phyloP scores from a whole-genome alignment of 2,329 filamentous ascomycete genomes.

The Didymella arachidicola region DNA sequence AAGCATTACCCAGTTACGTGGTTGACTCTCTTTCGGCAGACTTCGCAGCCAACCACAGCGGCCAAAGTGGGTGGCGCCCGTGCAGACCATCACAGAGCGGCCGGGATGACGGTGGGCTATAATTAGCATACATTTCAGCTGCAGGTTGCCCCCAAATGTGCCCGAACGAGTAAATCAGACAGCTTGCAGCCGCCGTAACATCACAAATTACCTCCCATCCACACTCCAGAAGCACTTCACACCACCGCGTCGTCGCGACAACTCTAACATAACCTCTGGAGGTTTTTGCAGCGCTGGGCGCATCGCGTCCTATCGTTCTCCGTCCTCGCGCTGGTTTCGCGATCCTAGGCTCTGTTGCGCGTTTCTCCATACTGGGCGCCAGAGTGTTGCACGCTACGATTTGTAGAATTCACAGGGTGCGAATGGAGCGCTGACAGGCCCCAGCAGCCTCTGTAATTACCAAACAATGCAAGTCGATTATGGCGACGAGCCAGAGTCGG shows the following conservation, averaged over 20 bases:
- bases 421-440: slow-evolving; percentile 46
- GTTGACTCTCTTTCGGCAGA: slow-evolving; percentile 2
- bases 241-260: slow-evolving; percentile 10
- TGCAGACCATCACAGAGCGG: slow-evolving; percentile 13
- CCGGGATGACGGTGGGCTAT: slow-evolving; percentile 17
- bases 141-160: slow-evolving; percentile 19
- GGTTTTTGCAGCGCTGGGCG: slow-evolving; percentile 31
- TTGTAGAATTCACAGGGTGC: slow-evolving; percentile 34
- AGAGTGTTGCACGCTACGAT: slow-evolving; percentile 24
- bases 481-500: slow-evolving; percentile 43
- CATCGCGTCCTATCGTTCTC: slow-evolving; percentile 40
- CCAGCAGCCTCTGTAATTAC: slow-evolving; percentile 30
- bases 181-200: slow-evolving; percentile 17
- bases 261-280: slow-evolving; percentile 9
- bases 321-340: slow-evolving; percentile 30
- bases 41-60: slow-evolving; percentile 12
- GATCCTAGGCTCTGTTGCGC: slow-evolving; percentile 21
- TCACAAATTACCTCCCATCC: slow-evolving; percentile 17
- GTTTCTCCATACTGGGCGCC: slow-evolving; percentile 18
- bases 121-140: slow-evolving; percentile 21
- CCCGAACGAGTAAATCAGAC: slow-evolving; percentile 21
- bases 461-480: slow-evolving; percentile 52
- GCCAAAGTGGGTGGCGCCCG: slow-evolving; percentile 5
- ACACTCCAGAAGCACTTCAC: slow-evolving; percentile 4
- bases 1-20: slow-evolving; percentile 7